Conservation (phyloP, 1,284 basidiomycete species). For the Cutaneotrichosporon arboriforme region DNA sequence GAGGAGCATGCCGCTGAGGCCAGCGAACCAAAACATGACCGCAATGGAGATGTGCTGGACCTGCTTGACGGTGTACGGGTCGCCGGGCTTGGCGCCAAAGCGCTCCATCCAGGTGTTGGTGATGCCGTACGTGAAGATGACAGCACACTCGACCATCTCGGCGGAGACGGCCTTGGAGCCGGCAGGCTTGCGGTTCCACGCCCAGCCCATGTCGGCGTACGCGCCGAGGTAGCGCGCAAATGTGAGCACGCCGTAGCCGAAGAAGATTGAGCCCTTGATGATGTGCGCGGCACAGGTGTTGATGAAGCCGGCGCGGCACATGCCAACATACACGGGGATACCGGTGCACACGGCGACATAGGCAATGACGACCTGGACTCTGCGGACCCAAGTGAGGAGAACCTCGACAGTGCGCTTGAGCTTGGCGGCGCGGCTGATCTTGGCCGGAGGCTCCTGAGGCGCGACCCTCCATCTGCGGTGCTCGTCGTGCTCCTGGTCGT, state of each 20-base stretch:
- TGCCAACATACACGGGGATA: slow-evolving; percentile 34
- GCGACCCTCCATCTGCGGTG: background rate
- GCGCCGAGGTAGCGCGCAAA: slow-evolving; percentile 90
- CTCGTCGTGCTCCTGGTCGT: slow-evolving; percentile 17
- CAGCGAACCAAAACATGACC: slow-evolving; percentile 83
- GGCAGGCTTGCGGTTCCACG: slow-evolving; percentile 66
- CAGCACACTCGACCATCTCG: slow-evolving; percentile 78
- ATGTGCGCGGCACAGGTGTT: slow-evolving; percentile 87
- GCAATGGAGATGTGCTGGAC: slow-evolving; percentile 94
- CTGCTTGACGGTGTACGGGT: slow-evolving; percentile 86
- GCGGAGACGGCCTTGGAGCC: slow-evolving; percentile 56
- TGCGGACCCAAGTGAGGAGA: slow-evolving; percentile 32
- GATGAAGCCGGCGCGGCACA: slow-evolving; percentile 53
- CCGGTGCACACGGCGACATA: slow-evolving; percentile 37
- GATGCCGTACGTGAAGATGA: slow-evolving; percentile 84
- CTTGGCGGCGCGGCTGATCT: background rate
- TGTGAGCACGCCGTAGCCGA: slow-evolving; percentile 80
- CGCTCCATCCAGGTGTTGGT: slow-evolving; percentile 98
- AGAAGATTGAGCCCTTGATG: slow-evolving; percentile 89
- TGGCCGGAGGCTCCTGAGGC: background rate
- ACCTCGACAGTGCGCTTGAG: slow-evolving; percentile 19
- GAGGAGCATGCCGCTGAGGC: slow-evolving; percentile 80
- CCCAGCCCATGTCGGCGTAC: slow-evolving; percentile 84
- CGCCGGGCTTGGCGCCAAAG: slow-evolving; percentile 72
- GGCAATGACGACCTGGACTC: slow-evolving; percentile 36